These are phyloP conservation scores for Alternaria ethzedia DNA, from an alignment of 2,329 filamentous ascomycete genomes.

Conservation along the genomic window DNA sequence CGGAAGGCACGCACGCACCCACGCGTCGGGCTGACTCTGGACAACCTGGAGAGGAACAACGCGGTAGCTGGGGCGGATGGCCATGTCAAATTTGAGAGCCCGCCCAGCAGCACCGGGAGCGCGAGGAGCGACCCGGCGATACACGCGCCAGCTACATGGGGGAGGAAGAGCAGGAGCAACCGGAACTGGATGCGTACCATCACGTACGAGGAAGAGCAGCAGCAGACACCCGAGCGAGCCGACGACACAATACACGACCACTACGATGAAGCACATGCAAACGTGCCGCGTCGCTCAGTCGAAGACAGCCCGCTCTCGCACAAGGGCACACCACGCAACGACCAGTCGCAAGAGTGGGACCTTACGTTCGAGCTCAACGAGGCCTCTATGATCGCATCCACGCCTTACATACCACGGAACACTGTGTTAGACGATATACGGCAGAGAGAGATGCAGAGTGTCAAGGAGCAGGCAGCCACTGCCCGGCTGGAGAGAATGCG, in stretches of 20 bases:
- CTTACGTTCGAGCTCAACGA: slow-evolving; percentile 54
- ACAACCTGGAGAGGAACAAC: slow-evolving; percentile 52
- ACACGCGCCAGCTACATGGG: slow-evolving; percentile 56
- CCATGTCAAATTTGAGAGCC: slow-evolving; percentile 31
- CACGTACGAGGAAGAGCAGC: slow-evolving; percentile 32
- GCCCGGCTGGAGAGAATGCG: slow-evolving; percentile 36
- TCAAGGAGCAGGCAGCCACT: slow-evolving; percentile 44
- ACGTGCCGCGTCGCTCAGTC: slow-evolving; percentile 50
- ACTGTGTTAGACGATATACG: slow-evolving; percentile 53
- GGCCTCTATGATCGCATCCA: slow-evolving; percentile 56
- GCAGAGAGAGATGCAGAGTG: slow-evolving; percentile 49
- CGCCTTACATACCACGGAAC: slow-evolving; percentile 53
- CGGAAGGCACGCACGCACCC: slow-evolving; percentile 51
- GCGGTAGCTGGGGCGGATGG: slow-evolving; percentile 16
- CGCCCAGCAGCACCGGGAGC: slow-evolving; percentile 47
- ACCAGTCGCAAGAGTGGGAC: slow-evolving; percentile 40
- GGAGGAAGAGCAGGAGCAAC: slow-evolving; percentile 51
- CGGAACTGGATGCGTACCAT: slow-evolving; percentile 54
- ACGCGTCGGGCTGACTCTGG: slow-evolving; percentile 50
- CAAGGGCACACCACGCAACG: slow-evolving; percentile 39
- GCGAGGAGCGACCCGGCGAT: slow-evolving; percentile 51
- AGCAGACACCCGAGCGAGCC: slow-evolving; percentile 16
- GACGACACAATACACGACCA: slow-evolving; percentile 23
- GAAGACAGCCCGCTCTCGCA: slow-evolving; percentile 53
- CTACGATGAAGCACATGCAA: slow-evolving; percentile 32